A percentile compares a stretch with the other conserved stretches of the same genome.
Conservation (phyloP, 306 rosid species). For the Comarum palustre region DNA sequence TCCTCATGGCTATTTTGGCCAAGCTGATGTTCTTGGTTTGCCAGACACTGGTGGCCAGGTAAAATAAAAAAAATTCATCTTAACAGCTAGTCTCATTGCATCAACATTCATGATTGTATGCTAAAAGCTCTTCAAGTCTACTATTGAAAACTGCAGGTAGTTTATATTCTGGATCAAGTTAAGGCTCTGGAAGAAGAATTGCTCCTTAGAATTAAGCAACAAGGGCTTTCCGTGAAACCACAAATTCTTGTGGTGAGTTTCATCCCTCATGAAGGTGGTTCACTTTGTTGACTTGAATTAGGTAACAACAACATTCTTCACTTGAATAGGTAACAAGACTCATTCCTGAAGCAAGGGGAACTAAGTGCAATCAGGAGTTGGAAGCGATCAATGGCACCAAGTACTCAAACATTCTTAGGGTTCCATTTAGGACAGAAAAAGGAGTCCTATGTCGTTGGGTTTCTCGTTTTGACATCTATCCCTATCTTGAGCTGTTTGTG, state of each 20-base stretch:
- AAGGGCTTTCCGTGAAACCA: conserved; percentile 74
- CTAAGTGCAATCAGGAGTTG: conserved; percentile 74
- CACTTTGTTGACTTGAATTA: too few species aligned
- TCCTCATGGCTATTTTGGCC: conserved; percentile 93
- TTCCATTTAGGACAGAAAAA: conserved; percentile 64
- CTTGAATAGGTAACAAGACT: conserved; percentile 65
- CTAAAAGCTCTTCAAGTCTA: background rate
- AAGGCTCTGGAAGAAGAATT: conserved; percentile 80
- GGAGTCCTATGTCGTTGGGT: conserved; percentile 70
- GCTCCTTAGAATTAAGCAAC: conserved; percentile 62
- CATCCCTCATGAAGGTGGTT: background rate
- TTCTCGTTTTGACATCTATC: conserved; percentile 89
- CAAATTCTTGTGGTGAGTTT: conserved; percentile 78
- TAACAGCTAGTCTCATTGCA: background rate
- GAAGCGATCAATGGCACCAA: conserved; percentile 71
- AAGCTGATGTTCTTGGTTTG: conserved; percentile 86
- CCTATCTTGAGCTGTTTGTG: conserved; percentile 76
- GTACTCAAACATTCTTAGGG: conserved; percentile 74
- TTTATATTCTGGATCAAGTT: conserved; percentile 92
- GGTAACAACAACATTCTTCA: conserved; percentile 20
- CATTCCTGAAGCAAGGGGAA: conserved; percentile 84
- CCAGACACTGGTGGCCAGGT: conserved; percentile 99
- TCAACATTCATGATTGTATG: too few species aligned
- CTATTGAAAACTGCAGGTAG: conserved; percentile 45
- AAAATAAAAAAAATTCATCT: background rate